A percentile compares a stretch with the other conserved stretches of the same genome.
These are phyloP conservation scores for Porodaedalea pini DNA, from an alignment of 1,284 basidiomycete species.

Conservation along the genomic window DNA sequence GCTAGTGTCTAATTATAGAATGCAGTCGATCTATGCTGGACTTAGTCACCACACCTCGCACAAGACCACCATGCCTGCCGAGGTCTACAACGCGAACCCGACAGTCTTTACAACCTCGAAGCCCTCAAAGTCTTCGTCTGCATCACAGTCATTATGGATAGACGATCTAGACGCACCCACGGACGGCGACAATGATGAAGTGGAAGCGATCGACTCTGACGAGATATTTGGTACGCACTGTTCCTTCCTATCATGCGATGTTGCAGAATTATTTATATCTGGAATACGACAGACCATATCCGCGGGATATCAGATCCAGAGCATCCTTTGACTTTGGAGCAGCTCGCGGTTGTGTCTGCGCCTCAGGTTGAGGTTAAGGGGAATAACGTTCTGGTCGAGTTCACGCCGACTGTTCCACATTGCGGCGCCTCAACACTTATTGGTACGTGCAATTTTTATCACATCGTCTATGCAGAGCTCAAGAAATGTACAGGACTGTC, in stretches of 20 bases:
- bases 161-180: slow-evolving; percentile 34
- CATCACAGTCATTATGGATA: slow-evolving; percentile 48
- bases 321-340: slow-evolving; percentile 93
- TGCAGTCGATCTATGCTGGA: not conserved
- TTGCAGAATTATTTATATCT: not conserved
- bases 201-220: slow-evolving; percentile 65
- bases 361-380: slow-evolving; percentile 77
- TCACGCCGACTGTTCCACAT: slow-evolving; percentile 97
- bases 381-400: slow-evolving; percentile 81
- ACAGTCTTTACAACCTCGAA: slow-evolving; percentile 49
- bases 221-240: slow-evolving; percentile 58
- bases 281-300: slow-evolving; percentile 69
- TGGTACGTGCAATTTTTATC: slow-evolving; percentile 48
- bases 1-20: not conserved
- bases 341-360: slow-evolving; percentile 91
- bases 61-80: slow-evolving; percentile 38
- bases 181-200: slow-evolving; percentile 29
- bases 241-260: slow-evolving; percentile 6
- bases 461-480: not conserved
- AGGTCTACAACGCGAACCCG: slow-evolving; percentile 65
- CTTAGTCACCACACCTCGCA: slow-evolving; percentile 1
- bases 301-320: slow-evolving; percentile 95
- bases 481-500: slow-evolving; percentile 65
- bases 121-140: slow-evolving; percentile 35
- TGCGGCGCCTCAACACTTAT: slow-evolving; percentile 98